Percentiles rank a stretch among this genome's conserved stretches.
Evolutionary conservation across 31 red algal species (phyloP).

Genomic region (Asparagopsis taxiformis): DNA sequence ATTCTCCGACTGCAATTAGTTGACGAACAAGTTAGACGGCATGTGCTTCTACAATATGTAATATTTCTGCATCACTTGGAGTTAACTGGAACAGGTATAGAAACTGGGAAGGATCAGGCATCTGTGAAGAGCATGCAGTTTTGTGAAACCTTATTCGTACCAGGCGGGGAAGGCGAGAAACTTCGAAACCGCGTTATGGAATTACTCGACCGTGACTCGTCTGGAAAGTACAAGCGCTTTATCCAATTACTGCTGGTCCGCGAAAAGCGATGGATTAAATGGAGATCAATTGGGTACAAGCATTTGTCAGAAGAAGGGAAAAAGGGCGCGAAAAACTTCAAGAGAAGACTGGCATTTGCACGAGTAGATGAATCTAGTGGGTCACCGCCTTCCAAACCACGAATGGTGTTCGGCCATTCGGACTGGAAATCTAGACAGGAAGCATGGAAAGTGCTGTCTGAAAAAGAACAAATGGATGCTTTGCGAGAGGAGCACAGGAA

Average conservation of each 20-base stretch:
- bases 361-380: background rate
- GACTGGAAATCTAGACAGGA: background rate
- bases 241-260: slow-evolving; percentile 14
- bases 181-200: slow-evolving; percentile 10
- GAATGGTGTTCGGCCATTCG: background rate
- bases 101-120: slow-evolving; percentile 1
- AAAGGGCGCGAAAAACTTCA: slow-evolving; percentile 19
- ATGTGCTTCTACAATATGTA: slow-evolving; percentile 31
- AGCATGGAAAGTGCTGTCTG: slow-evolving; percentile 1
- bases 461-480: background rate
- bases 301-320: slow-evolving; percentile 5
- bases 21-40: slow-evolving; percentile 23
- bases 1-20: slow-evolving; percentile 25
- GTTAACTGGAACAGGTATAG: background rate
- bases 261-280: slow-evolving; percentile 26
- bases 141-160: slow-evolving; percentile 19
- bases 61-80: slow-evolving; percentile 42
- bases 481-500: background rate
- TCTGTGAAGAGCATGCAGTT: slow-evolving; percentile 20
- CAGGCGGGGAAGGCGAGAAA: slow-evolving; percentile 10
- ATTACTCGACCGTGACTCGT: slow-evolving; percentile 26
- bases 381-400: background rate
- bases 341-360: slow-evolving; percentile 20
- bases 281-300: slow-evolving; percentile 28
- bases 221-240: slow-evolving; percentile 21